phyloP scores from a whole-genome alignment of 306 rosid genomes.

The Ammopiptanthus mongolicus region DNA sequence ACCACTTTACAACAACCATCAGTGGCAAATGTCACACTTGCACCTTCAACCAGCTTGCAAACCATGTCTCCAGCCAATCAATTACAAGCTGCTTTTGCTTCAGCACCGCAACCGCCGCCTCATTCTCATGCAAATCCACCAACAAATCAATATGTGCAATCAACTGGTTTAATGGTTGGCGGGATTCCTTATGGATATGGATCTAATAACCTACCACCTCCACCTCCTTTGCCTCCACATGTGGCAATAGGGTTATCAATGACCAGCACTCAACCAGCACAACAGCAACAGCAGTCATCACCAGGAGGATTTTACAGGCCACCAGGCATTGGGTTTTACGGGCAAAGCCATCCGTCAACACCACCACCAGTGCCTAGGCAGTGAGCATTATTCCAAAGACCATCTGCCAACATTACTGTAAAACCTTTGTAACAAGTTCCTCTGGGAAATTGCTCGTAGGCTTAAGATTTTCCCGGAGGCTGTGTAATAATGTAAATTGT shows the following conservation, averaged over 20 bases:
- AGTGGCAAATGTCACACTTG: slow-evolving; percentile 27
- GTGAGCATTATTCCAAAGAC: slow-evolving; percentile 32
- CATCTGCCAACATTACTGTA: slow-evolving; percentile 10
- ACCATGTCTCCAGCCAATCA: slow-evolving; percentile 46
- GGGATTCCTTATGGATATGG: slow-evolving; percentile 63
- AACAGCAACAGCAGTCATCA: slow-evolving; percentile 50
- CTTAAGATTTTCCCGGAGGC: slow-evolving; percentile 29
- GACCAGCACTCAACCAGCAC: slow-evolving; percentile 50
- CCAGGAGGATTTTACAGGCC: slow-evolving; percentile 70
- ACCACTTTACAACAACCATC: slow-evolving; percentile 44
- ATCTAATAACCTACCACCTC: slow-evolving; percentile 59
- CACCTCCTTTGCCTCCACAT: slow-evolving; percentile 76
- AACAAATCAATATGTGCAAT: slow-evolving; percentile 55
- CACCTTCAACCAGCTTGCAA: slow-evolving; percentile 43
- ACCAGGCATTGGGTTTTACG: slow-evolving; percentile 71
- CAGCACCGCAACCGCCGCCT: slow-evolving; percentile 44
- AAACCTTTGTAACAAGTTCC: slow-evolving; percentile 23
- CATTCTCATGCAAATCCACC: slow-evolving; percentile 46
- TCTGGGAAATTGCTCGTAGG: slow-evolving; percentile 27
- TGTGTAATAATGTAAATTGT: slow-evolving; percentile 55
- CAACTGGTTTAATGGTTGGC: slow-evolving; percentile 55
- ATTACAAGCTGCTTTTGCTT: slow-evolving; percentile 50
- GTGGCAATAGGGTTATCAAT: slow-evolving; percentile 54
- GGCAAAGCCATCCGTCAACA: slow-evolving; percentile 61
- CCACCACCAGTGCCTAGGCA: slow-evolving; percentile 76